Evolutionary conservation across 2,329 filamentous ascomycete genomes (phyloP), one percentile per base, ranked within the genome.

Genomic region (Trichoderma pleuroti): DNA sequence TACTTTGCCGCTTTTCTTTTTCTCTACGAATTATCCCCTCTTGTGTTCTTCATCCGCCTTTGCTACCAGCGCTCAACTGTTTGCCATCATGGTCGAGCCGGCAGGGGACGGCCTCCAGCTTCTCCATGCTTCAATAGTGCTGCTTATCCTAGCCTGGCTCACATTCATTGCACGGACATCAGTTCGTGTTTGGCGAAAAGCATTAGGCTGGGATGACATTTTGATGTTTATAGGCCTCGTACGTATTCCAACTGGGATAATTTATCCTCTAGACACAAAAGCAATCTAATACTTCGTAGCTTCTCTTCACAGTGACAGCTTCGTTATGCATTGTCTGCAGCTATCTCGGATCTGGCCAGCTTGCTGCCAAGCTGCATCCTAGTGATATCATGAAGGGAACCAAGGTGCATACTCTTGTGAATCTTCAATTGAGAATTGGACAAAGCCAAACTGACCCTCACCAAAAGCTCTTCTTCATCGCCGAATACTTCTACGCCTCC

Each of bases 161-260:
- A 68, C 54, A 12, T 68, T 68, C 28, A 46, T 46, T 18, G 16
- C 56, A 12, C 36, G 65, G 9, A 60, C 59, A 26, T n/a, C 26
- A 24, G 65, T 68, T 36, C 65, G 65, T 14, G 3, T 68, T 26
- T 68, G 65, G 65, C 36, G 65, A 49, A 68, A 68, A 46, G 26
- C 65, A 5, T 46, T 56, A 11, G 65, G 65, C 28, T 68, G 65
- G 65, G 65, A 68, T 32, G 65, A 68, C 18, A 49, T 68, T 16
- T 46, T 68, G n/a, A 68, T 68, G 65, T 49, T 60, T n/a, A 46
- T 59, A 59, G 65, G 65, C 54, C 26, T 68, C 39, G 65, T 68
- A 68, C 54, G 65, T 68, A 26, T 26, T 42, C 36, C 36, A 42
- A 42, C 16, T 42, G 16, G 8, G 36, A 42, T 42, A 42, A 42